A percentile compares a stretch with the other conserved stretches of the same genome.
phyloP scores from a whole-genome alignment of 176 grass and related monocot species.

The Bothriochloa decipiens region DNA sequence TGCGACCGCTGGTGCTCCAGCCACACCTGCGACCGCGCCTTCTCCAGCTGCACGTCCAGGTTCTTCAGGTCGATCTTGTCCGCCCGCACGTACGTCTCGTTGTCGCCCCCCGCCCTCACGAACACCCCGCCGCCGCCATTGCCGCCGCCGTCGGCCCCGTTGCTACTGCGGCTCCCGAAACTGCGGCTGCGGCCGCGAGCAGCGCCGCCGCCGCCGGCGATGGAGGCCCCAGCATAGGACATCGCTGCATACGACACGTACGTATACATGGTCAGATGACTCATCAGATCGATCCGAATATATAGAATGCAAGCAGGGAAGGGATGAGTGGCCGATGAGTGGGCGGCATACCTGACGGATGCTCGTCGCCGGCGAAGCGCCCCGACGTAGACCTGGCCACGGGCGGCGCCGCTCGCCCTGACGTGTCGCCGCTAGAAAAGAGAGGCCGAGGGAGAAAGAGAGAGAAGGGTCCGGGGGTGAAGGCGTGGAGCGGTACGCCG shows the following conservation, averaged over 20 bases:
- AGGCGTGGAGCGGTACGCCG: neutral
- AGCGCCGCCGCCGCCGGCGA: neutral
- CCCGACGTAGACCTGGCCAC: neutral
- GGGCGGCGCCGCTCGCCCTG: neutral
- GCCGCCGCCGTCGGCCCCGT: neutral
- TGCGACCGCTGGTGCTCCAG: constrained; percentile 65
- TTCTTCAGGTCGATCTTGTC: constrained; percentile 74
- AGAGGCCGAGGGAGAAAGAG: neutral
- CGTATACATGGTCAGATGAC: neutral
- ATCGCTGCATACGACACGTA: neutral
- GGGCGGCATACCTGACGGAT: neutral
- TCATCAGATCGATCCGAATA: neutral
- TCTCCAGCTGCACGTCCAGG: constrained; percentile 83
- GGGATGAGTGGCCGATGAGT: no score
- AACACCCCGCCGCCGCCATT: constrained; percentile 31
- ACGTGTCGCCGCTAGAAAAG: neutral
- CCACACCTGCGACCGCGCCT: constrained; percentile 71
- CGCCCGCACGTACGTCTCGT: constrained; percentile 65
- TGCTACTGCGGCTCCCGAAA: neutral
- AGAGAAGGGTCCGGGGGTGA: neutral
- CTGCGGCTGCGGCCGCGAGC: neutral
- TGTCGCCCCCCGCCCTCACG: constrained; percentile 51
- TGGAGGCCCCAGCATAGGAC: neutral
- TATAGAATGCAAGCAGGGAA: no score
- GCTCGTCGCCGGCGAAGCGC: neutral